Base-by-base conservation (phyloP, 371 early-diverging fungal genomes). In the Chytridium lagenaria region DNA sequence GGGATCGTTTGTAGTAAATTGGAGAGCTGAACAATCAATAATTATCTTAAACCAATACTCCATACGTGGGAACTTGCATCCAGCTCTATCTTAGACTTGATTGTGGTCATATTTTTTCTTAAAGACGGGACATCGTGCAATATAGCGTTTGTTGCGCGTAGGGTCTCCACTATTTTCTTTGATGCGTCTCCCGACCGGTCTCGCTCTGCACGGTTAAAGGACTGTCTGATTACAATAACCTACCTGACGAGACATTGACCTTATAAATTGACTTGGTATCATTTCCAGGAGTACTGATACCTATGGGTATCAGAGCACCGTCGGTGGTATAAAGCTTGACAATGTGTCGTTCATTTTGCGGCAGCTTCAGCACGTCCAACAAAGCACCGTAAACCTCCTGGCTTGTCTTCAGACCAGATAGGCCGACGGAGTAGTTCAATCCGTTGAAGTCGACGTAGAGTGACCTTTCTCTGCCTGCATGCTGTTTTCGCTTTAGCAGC, bases 291-390 rank as follows among this genome's bases (percentile, higher is more conserved):
- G 75, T 76, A 36, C 76, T 50, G 10, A 79, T 75, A 0, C 82
- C 80, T 39, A 81, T 75, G 28, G 81, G 81, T 37, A 81, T 28
- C 33, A 81, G 33, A n/a, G 59, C 37, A 16, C 75, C 73, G 31
- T 65, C 59, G 1, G 3, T 2, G 28, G 34, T 40, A 55, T 74
- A 76, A n/a, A 81, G 65, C 55, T 76, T 76, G 3, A 70, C 12
- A 23, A 23, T 44, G 19, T 44, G 44, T 12, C 44, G 19, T 44
- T 19, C 44, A n/a, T n/a, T n/a, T n/a, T n/a, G n/a, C n/a, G n/a
- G n/a, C n/a, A n/a, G n/a, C n/a, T n/a, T n/a, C n/a, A n/a, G n/a
- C n/a, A n/a, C n/a, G n/a, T n/a, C n/a, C n/a, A n/a, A n/a, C n/a
- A n/a, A n/a, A n/a, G n/a, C n/a, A n/a, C n/a, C n/a, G n/a, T n/a